These are phyloP conservation scores for Thalassiosira livingstoniorum DNA, from an alignment of 352 stramenopile species.

Conservation along the genomic window DNA sequence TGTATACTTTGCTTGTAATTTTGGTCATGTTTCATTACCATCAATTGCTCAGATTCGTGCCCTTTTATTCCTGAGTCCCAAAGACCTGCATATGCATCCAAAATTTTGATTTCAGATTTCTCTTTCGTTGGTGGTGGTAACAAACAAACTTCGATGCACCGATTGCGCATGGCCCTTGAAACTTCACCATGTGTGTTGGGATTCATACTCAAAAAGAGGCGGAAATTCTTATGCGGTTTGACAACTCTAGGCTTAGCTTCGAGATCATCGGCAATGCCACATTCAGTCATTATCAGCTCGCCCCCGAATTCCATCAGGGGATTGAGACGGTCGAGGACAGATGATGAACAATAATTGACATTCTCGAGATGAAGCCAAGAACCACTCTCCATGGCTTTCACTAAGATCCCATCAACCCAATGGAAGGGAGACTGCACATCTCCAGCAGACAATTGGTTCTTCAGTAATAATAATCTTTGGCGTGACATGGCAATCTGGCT, in stretches of 20 bases:
- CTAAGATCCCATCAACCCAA: conserved; percentile 98
- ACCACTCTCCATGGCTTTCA: conserved; percentile 97
- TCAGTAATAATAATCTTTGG: conserved; percentile 46
- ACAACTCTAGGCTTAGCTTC: conserved; percentile 93
- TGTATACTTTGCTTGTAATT: conserved; percentile 51
- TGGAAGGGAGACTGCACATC: conserved; percentile 89
- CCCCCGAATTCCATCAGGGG: conserved; percentile 98
- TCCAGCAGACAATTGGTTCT: conserved; percentile 26
- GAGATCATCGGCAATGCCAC: conserved; percentile 92
- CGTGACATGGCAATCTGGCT: conserved; percentile 42
- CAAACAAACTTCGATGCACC: conserved; percentile 97
- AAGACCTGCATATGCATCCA: conserved; percentile 61
- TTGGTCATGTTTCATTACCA: conserved; percentile 60
- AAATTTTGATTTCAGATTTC: conserved; percentile 40
- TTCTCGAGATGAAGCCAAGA: conserved; percentile 99
- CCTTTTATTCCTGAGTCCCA: conserved; percentile 58
- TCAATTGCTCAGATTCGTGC: conserved; percentile 49
- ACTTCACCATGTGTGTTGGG: conserved; percentile 93
- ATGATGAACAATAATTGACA: conserved; percentile 99
- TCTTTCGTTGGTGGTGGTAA: conserved; percentile 46
- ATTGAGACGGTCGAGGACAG: conserved; percentile 99
- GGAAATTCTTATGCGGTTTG: conserved; percentile 97
- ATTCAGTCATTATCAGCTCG: conserved; percentile 98
- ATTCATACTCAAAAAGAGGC: conserved; percentile 99
- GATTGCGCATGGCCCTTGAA: conserved; percentile 99